Evolutionary conservation across 345 rosid species (phyloP), one percentile per base, ranked within the genome.

Genomic region (Eucalyptus caleyi): DNA sequence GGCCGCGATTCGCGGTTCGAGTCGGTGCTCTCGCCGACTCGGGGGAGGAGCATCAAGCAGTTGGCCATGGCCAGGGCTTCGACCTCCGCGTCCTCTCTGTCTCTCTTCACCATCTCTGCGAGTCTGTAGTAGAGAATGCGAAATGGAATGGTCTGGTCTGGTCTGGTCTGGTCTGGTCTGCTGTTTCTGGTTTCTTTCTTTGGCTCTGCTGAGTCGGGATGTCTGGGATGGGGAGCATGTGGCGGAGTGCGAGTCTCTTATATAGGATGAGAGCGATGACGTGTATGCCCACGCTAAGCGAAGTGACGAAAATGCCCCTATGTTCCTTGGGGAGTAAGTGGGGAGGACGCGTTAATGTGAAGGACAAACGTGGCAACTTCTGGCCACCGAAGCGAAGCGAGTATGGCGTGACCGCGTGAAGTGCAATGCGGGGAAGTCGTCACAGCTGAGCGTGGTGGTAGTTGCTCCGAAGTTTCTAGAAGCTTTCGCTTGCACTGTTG

Each of bases 11-110:
- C 3, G 88, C 30, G 54, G 53, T 5, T 26, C 40, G 40, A 2
- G 88, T 34, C 53, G 11, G 60, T 27, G 27, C 40, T 89, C 88
- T 93, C 88, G 37, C 94, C 97, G 18, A 97, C 94, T 50, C 86
- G 94, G 5, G 98, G 95, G 45, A 97, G 92, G 19, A 96, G 92
- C 95, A 96, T 93, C 95, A 97, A 91, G 87, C 95, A 95, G 10
- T 88, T 94, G 16, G 97, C 99, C 91, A 92, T 91, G 89, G 93
- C 88, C 83, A 91, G 42, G 53, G 91, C 88, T 23, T 86, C 93
- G 65, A 83, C 85, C 69, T 89, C 94, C 3, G 16, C 45, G 18
- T 89, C 89, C 80, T 91, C 95, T 91, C 92, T 93, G 44, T 65
- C 91, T 93, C 94, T 95, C 93, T 95, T 94, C 95, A 94, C 92